Conservation (phyloP, 306 rosid species). For the Malus orientalis region DNA sequence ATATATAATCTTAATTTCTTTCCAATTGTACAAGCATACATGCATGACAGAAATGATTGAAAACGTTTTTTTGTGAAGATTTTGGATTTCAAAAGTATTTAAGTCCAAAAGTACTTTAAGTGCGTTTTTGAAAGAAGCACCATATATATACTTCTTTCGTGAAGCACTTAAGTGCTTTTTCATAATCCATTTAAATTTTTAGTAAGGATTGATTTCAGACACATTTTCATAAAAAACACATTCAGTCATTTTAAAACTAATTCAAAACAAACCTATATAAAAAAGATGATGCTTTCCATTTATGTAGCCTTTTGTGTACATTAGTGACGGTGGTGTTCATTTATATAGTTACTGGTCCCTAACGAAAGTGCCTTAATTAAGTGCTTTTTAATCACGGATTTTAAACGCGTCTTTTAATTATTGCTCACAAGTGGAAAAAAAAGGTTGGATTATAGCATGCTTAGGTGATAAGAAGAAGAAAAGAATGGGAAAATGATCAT, state of each 20-base stretch:
- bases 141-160: too few species aligned
- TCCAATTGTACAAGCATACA: neutral
- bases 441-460: neutral
- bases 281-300: neutral
- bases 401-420: neutral
- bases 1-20: neutral
- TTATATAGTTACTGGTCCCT: too few species aligned
- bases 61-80: too few species aligned
- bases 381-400: neutral
- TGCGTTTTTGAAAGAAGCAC: rapidly evolving
- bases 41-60: neutral
- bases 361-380: too few species aligned
- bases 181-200: too few species aligned
- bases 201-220: too few species aligned
- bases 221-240: too few species aligned
- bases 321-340: neutral
- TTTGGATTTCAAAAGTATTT: too few species aligned
- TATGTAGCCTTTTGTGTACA: neutral
- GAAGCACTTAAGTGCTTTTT: too few species aligned
- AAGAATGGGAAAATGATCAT: neutral
- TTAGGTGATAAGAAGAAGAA: neutral
- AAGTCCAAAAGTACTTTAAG: too few species aligned
- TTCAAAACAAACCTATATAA: too few species aligned
- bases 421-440: neutral
- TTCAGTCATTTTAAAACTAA: too few species aligned